Conservation (phyloP, 129 eudicot species). For the Tanacetum coccineum region DNA sequence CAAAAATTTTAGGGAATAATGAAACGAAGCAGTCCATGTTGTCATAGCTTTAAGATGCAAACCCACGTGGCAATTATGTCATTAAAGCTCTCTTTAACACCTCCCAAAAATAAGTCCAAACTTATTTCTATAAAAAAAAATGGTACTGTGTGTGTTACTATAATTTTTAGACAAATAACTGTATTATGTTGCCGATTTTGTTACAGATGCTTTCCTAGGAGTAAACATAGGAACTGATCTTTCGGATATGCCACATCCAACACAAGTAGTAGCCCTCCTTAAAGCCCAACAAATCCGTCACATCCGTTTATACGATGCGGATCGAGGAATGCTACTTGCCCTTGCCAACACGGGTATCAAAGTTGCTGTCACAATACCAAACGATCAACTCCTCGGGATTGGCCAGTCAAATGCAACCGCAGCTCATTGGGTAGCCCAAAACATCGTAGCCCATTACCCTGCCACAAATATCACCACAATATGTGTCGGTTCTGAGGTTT, state of each 20-base stretch:
- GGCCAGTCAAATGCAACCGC: slow-evolving; percentile 88
- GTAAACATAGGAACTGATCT: slow-evolving; percentile 84
- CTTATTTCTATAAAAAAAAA: too few relatives aligned
- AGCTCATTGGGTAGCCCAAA: slow-evolving; percentile 77
- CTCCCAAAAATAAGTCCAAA: too few relatives aligned
- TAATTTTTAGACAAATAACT: too few relatives aligned
- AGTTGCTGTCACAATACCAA: slow-evolving; percentile 70
- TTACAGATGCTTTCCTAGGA: slow-evolving; percentile 72
- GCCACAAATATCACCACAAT: slow-evolving; percentile 77
- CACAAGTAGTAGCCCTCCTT: slow-evolving; percentile 79
- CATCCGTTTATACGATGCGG: slow-evolving; percentile 72
- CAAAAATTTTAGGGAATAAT: slow-evolving; percentile 6
- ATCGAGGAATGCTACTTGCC: slow-evolving; percentile 79
- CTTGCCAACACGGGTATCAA: slow-evolving; percentile 71
- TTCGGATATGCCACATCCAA: slow-evolving; percentile 87
- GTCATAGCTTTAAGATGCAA: slow-evolving; percentile 10
- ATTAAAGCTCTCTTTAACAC: too few relatives aligned
- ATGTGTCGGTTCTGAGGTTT: slow-evolving; percentile 86
- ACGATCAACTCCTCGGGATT: slow-evolving; percentile 72
- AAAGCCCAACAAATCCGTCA: slow-evolving; percentile 69
- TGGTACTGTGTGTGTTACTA: too few relatives aligned
- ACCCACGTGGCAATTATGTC: not conserved
- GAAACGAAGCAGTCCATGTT: slow-evolving; percentile 10
- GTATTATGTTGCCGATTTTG: not conserved
- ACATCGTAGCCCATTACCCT: slow-evolving; percentile 74